Base-by-base conservation (phyloP, 2,329 filamentous ascomycete species). In the Colletotrichum noveboracense region DNA sequence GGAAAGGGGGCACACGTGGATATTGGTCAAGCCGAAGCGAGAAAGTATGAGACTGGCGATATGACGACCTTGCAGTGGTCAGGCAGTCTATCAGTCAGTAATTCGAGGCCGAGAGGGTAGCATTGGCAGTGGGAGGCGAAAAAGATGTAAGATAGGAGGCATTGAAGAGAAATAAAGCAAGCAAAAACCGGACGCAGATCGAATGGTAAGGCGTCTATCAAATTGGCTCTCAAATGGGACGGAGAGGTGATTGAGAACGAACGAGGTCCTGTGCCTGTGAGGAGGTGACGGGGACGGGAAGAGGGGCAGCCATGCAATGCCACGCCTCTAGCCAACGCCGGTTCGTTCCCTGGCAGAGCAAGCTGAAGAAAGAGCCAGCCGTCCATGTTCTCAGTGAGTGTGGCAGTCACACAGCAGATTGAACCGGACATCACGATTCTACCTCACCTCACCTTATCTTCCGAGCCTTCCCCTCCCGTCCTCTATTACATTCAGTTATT, bases 1-100 rank as follows among this genome's bases (percentile, higher is more conserved):
- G 58, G 38, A 75, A 72, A 64, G 60, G 69, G 72, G 71, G 55
- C 55, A 67, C 14, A 34, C 55, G 62, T 71, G 72, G 55, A 67
- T 18, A 34, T 62, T 70, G 70, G 16, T 55, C 30, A 28, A 26
- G 71, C 32, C n/a, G 66, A 30, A 74, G 55, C 18, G 34, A 62
- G 55, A 36, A 56, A 61, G 24, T n/a, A 43, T 62, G 28, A 55
- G 18, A 24, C 38, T 32, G 18, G 30, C 26, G 56, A 60, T 28
- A 60, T 52, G 21, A 32, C 60, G 60, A 62, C 43, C 43, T 52
- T 52, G 60, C 28, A 26, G 38, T 43, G 38, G 32, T 58, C 18
- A 36, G 48, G 18, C 6, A 52, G n/a, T 21, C 43, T 36, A 28
- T 13, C 43, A 58, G 21, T 28, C 43, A 34, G 60, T 30, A n/a